Conservation (phyloP, 2,329 filamentous ascomycete species). For the Cordyceps pruinosa region DNA sequence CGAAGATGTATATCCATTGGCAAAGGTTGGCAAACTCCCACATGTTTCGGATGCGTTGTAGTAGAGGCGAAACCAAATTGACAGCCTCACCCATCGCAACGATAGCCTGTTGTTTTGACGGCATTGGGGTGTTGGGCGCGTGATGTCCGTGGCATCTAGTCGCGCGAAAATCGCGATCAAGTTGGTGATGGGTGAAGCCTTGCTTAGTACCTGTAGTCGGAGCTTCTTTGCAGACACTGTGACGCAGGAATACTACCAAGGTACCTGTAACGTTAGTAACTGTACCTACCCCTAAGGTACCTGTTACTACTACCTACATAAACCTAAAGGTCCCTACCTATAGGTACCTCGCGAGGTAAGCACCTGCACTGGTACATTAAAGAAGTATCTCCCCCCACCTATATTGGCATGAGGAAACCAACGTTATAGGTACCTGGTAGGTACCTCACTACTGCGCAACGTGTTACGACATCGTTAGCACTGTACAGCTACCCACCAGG, state of each 20-base stretch:
- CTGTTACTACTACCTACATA: too few relatives aligned
- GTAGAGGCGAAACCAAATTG: conserved; percentile 28
- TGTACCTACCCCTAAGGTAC: not conserved
- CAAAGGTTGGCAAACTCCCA: conserved; percentile 94
- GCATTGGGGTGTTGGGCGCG: not conserved
- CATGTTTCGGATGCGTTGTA: conserved; percentile 72
- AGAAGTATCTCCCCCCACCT: too few relatives aligned
- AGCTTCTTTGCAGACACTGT: too few relatives aligned
- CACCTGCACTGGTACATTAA: not conserved
- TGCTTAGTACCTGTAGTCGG: too few relatives aligned
- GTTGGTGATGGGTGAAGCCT: not conserved
- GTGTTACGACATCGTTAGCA: not conserved
- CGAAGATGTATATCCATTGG: conserved; percentile 91
- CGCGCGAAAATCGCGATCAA: not conserved
- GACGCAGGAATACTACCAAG: too few relatives aligned
- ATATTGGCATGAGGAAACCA: too few relatives aligned
- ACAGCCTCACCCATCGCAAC: not conserved
- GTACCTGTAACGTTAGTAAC: too few relatives aligned
- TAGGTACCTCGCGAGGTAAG: too few relatives aligned
- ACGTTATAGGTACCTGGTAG: too few relatives aligned
- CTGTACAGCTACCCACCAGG: not conserved
- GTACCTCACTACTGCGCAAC: not conserved
- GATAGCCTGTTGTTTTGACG: not conserved
- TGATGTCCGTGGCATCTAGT: not conserved
- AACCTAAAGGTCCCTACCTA: too few relatives aligned